Conservation (phyloP, 2,329 filamentous ascomycete species). For the Setomelanomma holmii region DNA sequence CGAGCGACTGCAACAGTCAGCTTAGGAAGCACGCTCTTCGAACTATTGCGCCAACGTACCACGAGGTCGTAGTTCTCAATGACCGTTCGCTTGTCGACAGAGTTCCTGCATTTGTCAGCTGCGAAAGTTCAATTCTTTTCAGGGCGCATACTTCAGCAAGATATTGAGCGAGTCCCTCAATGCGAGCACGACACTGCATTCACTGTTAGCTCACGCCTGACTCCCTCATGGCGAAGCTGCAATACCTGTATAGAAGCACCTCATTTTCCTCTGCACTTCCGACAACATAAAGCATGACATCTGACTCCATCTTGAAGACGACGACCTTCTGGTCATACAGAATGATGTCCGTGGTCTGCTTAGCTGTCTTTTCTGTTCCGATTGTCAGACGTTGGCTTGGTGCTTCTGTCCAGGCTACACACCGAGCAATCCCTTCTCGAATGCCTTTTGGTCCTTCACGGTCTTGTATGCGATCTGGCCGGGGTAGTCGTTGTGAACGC, state of each 20-base stretch:
- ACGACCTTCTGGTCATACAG: conserved; percentile 97
- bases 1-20: conserved; percentile 84
- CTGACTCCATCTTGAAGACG: conserved; percentile 96
- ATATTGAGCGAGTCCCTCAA: conserved; percentile 89
- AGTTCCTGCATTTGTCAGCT: conserved; percentile 68
- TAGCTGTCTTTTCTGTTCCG: conserved; percentile 79
- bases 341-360: conserved; percentile 94
- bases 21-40: conserved; percentile 44
- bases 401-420: conserved; percentile 52
- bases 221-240: background rate
- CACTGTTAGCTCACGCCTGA: conserved; percentile 15
- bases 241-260: conserved; percentile 81
- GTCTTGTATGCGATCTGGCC: conserved; percentile 82
- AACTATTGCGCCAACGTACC: conserved; percentile 28
- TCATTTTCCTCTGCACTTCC: conserved; percentile 93
- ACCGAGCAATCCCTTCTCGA: conserved; percentile 88
- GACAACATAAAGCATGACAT: conserved; percentile 95
- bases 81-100: conserved; percentile 95
- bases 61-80: conserved; percentile 99
- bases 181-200: conserved; percentile 80
- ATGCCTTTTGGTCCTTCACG: conserved; percentile 91
- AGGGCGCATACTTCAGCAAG: conserved; percentile 80
- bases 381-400: conserved; percentile 21
- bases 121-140: background rate
- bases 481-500: conserved; percentile 64